phyloP scores from a whole-genome alignment of 2,329 filamentous ascomycete species.

The Alternaria solani region DNA sequence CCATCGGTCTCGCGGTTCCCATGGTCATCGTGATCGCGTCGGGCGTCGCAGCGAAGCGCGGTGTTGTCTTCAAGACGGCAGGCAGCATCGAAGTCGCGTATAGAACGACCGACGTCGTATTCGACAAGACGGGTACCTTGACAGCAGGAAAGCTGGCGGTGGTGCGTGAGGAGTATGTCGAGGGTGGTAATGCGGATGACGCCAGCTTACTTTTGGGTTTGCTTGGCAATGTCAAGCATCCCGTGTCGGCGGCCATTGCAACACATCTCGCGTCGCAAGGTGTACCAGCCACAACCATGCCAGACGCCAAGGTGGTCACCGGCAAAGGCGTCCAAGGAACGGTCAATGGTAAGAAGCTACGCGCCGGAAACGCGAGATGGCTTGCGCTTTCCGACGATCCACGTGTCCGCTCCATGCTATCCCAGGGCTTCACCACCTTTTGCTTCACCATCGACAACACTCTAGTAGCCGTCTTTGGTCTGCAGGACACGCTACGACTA shows the following conservation, averaged over 20 bases:
- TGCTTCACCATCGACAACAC: constrained; percentile 61
- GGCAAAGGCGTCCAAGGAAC: constrained; percentile 57
- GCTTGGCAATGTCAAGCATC: constrained; percentile 57
- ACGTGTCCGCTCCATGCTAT: constrained; percentile 49
- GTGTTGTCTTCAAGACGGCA: constrained; percentile 75
- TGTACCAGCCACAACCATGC: constrained; percentile 10
- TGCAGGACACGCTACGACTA: constrained; percentile 58
- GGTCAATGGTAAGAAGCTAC: constrained; percentile 39
- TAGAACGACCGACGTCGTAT: constrained; percentile 71
- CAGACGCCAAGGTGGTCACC: constrained; percentile 46
- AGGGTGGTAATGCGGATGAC: neutral
- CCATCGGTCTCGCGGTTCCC: constrained; percentile 76
- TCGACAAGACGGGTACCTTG: constrained; percentile 83
- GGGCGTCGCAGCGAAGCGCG: constrained; percentile 69
- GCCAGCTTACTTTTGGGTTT: constrained; percentile 44
- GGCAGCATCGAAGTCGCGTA: constrained; percentile 68
- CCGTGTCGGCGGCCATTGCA: constrained; percentile 61
- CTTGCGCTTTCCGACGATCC: constrained; percentile 54
- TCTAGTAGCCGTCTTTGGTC: constrained; percentile 59
- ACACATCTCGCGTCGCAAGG: constrained; percentile 49
- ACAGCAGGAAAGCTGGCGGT: constrained; percentile 65
- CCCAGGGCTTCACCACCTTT: constrained; percentile 51
- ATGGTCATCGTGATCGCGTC: constrained; percentile 80
- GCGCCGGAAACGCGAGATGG: constrained; percentile 60
- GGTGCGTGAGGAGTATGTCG: constrained; percentile 36